Base-by-base conservation (phyloP, 1,284 basidiomycete genomes). In the Tremellales sp. region DNA sequence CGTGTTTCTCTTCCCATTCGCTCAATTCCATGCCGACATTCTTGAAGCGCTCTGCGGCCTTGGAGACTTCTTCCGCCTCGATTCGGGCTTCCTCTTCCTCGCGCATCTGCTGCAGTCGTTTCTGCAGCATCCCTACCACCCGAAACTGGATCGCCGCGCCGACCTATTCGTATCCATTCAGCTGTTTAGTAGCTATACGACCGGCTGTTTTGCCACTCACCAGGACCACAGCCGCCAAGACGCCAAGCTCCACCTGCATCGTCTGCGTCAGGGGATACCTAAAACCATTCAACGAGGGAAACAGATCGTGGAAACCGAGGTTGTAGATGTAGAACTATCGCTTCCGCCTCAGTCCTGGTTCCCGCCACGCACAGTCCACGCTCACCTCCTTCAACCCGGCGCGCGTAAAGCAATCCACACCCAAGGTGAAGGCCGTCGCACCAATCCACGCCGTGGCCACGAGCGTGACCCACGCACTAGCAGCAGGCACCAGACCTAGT, bases 191-290 rank as follows among this genome's bases (percentile, higher is more conserved):
- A 32, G 29, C 29, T 10, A n/a, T 10, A n/a, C 29, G n/a, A 14
- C 10, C 19, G 35, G 35, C 35, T 37, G 14, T 9, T 37, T n/a
- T 4, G 16, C 5, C 19, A 57, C 68, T 52, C 58, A 75, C 63
- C 55, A 71, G 42, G 24, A 75, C 71, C 31, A 93, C 76, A 5
- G 87, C 79, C 16, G 87, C 79, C 2, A 90, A 83, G 43, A 95
- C 80, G 34, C 91, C 92, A 24, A 97, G 79, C 67, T 97, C 91
- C 57, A 97, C 91, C 67, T 89, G 80, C 87, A 94, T 95, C 7
- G 84, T 84, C 65, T 92, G 88, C 3, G 85, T 81, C 45, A 94
- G 81, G 9, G 87, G 87, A 61, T 88, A 94, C 35, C 86, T 87
- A 50, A 78, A 75, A 55, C 84, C 81, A 51, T 78, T 69, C 58